Evolutionary conservation across 1,284 basidiomycete species (phyloP).

Genomic region (Meripilus lineatus): DNA sequence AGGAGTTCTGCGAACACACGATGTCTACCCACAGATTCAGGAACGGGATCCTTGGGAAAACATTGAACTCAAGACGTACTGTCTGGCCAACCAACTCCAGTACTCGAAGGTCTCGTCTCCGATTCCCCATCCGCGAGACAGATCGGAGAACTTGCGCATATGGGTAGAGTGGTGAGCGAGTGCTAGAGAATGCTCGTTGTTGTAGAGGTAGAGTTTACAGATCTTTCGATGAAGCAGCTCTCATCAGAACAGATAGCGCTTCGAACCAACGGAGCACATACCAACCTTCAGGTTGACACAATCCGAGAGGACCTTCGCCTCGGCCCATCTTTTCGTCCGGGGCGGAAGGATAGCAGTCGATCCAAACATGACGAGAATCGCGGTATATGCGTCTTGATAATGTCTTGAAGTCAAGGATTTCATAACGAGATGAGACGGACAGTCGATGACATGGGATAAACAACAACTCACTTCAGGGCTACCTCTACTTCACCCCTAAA

Average conservation of each 20-base stretch:
- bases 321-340: slow-evolving; percentile 95
- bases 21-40: slow-evolving; percentile 45
- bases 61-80: no score
- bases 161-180: slow-evolving; percentile 81
- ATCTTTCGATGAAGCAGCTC: slow-evolving; percentile 48
- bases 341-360: slow-evolving; percentile 84
- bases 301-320: slow-evolving; percentile 95
- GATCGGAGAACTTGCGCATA: slow-evolving; percentile 79
- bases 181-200: slow-evolving; percentile 74
- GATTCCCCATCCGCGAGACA: slow-evolving; percentile 93
- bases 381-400: slow-evolving; percentile 87
- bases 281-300: slow-evolving; percentile 82
- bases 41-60: not conserved
- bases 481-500: slow-evolving; percentile 88
- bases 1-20: slow-evolving; percentile 85
- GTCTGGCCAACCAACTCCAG: slow-evolving; percentile 94
- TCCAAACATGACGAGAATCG: slow-evolving; percentile 80
- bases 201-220: slow-evolving; percentile 85
- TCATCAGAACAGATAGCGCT: not conserved
- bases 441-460: slow-evolving; percentile 9
- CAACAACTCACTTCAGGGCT: slow-evolving; percentile 64
- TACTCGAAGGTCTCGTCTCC: slow-evolving; percentile 97
- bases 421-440: not conserved
- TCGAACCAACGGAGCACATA: not conserved
- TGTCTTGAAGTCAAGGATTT: slow-evolving; percentile 47